Percentiles rank a stretch among this genome's conserved stretches.
phyloP scores from a whole-genome alignment of 2,329 filamentous ascomycete genomes.

The Metarhizium rileyi region DNA sequence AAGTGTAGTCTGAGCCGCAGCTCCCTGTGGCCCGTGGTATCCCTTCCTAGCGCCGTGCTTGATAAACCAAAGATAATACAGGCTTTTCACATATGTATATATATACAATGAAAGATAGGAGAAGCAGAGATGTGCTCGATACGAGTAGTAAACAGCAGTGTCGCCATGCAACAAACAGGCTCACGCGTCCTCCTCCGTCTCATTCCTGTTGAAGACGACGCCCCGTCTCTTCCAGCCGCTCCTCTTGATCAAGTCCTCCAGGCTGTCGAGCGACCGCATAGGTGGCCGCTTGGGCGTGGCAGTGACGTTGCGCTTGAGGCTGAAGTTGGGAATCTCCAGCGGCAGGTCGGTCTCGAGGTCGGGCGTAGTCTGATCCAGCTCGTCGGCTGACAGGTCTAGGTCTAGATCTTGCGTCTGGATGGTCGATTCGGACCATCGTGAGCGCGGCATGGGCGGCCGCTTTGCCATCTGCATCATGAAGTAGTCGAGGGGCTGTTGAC shows the following conservation, averaged over 20 bases:
- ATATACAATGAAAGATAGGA: neutral
- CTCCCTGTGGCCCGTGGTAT: too few relatives aligned
- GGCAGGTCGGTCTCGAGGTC: constrained; percentile 12
- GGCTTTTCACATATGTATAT: too few relatives aligned
- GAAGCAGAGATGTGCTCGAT: neutral
- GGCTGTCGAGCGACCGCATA: constrained; percentile 27
- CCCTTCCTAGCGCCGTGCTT: too few relatives aligned
- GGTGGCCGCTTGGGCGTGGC: constrained; percentile 24
- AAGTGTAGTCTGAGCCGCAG: too few relatives aligned
- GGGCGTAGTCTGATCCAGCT: constrained; percentile 8
- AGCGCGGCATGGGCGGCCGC: constrained; percentile 23
- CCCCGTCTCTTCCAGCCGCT: constrained; percentile 35
- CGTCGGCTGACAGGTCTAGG: constrained; percentile 11
- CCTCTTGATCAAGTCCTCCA: constrained; percentile 33
- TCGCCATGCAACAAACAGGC: too few relatives aligned
- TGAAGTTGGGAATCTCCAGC: constrained; percentile 23
- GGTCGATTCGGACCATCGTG: constrained; percentile 34
- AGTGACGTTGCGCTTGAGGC: constrained; percentile 20
- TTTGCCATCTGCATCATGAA: constrained; percentile 21
- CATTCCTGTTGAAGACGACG: constrained; percentile 29
- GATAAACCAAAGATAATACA: too few relatives aligned
- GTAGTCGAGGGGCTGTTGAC: constrained; percentile 20
- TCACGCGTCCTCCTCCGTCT: constrained; percentile 9
- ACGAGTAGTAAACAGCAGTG: too few relatives aligned
- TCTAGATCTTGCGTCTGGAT: constrained; percentile 22